Base-by-base conservation (phyloP, 176 grass and related monocot genomes). In the Oryza punctata region DNA sequence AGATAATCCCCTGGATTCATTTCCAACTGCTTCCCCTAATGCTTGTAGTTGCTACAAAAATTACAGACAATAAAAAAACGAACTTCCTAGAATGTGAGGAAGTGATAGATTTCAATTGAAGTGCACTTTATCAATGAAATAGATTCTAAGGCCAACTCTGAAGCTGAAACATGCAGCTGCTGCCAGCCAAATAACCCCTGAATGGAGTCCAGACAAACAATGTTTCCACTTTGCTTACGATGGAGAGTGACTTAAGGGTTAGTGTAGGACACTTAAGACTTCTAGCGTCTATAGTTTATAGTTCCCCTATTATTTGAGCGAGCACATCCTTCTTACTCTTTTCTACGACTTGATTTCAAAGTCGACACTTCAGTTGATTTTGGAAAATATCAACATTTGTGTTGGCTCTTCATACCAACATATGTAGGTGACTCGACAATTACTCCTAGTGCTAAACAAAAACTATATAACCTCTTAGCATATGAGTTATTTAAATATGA, bases 41-140 rank as follows among this genome's bases (percentile, higher is more conserved):
- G 65, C 90, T 92, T 90, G 91, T n/a, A 91, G 87, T 92, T 99
- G 86, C 96, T 92, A 78, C 23, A 90, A 6, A 70, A 81, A 57
- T 61, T 75, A 60, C 29, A 90, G 72, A 82, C 7, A 70, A 76
- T 60, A 72, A 24, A 65, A 76, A 72, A 25, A 40, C 9, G 44
- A 18, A 77, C 63, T 28, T 19, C 3, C 26, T 63, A 9, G 54
- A 59, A 88, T 78, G 78, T 28, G 3, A 74, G 63, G 29, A 65
- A 63, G 59, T 12, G 29, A 82, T 25, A 70, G 6, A 12, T 72
- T 65, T 83, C 24, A 67, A 76, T 73, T 41, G 10, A 23, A 57
- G 12, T 16, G 30, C 1, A 4, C n/a, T 8, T 40, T 16, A 40
- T 82, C 19, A 21, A 67, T 43, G 63, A 59, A 67, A 59, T 65